These are phyloP conservation scores for Candida buenavistaensis DNA, from an alignment of 1,139 yeast genomes.

Conservation along the genomic window DNA sequence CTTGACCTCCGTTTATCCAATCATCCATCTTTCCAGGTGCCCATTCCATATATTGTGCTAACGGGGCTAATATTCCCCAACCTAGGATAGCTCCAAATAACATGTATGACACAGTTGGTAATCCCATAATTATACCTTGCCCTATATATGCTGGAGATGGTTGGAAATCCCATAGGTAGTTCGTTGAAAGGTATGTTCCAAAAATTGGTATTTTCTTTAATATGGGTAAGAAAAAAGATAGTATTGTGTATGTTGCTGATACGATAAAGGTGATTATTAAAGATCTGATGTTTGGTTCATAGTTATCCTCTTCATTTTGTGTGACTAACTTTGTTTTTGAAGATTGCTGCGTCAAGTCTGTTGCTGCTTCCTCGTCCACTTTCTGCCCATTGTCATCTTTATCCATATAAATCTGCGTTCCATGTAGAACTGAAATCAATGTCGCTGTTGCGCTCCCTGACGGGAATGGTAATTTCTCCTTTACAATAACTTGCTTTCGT, in stretches of 20 bases:
- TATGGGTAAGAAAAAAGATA: constrained; percentile 72
- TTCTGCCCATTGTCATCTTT: constrained; percentile 9
- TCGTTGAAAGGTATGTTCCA: constrained; percentile 61
- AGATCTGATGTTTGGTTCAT: constrained; percentile 57
- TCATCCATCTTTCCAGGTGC: constrained; percentile 88
- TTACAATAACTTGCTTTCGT: constrained; percentile 78
- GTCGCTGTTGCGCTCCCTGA: constrained; percentile 97
- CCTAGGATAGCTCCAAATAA: constrained; percentile 85
- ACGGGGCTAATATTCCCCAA: constrained; percentile 87
- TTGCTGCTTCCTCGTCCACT: neutral
- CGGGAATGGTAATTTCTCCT: constrained; percentile 87
- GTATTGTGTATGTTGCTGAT: constrained; percentile 71
- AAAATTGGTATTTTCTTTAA: constrained; percentile 72
- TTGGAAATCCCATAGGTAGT: constrained; percentile 85
- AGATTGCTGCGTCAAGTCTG: constrained; percentile 7
- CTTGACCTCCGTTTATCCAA: constrained; percentile 93
- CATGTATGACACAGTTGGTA: constrained; percentile 90
- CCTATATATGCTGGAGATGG: constrained; percentile 98
- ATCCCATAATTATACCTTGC: constrained; percentile 97
- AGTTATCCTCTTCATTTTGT: constrained; percentile 18
- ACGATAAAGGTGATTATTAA: constrained; percentile 60
- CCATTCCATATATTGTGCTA: constrained; percentile 73
- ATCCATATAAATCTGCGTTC: constrained; percentile 56
- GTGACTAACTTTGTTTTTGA: constrained; percentile 7
- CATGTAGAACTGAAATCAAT: constrained; percentile 81